phyloP scores from a whole-genome alignment of 2,329 filamentous ascomycete species.

The Elsinoe fawcettii region DNA sequence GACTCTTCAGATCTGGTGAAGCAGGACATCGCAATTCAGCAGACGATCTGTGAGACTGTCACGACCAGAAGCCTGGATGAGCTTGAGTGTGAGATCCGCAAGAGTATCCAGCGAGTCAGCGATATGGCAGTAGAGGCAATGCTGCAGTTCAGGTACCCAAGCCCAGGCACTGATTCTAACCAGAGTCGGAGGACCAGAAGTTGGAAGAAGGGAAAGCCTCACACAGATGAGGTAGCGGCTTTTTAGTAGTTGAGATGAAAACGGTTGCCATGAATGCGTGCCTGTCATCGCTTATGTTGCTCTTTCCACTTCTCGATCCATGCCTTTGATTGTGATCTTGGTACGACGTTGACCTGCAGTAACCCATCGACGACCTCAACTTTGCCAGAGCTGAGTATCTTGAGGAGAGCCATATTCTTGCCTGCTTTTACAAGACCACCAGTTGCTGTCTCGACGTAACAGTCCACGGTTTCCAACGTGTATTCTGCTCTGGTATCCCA shows the following conservation, averaged over 20 bases:
- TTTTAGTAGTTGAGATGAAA: neutral
- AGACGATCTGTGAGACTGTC: neutral
- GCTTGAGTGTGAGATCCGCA: conserved; percentile 5
- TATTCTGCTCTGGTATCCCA: conserved; percentile 73
- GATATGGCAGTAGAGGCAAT: conserved; percentile 7
- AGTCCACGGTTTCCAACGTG: conserved; percentile 60
- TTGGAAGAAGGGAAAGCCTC: neutral
- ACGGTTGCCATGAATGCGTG: too few species aligned
- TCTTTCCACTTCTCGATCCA: conserved; percentile 84
- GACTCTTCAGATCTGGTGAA: neutral
- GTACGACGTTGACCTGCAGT: conserved; percentile 74
- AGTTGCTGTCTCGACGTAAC: conserved; percentile 74
- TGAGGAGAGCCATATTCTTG: conserved; percentile 69
- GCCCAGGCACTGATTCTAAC: neutral
- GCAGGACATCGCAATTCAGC: neutral
- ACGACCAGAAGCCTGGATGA: neutral
- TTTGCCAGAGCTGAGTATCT: conserved; percentile 66
- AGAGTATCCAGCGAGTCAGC: neutral
- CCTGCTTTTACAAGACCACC: conserved; percentile 85
- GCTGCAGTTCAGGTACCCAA: neutral
- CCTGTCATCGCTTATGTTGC: conserved; percentile 39
- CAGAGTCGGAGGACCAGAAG: neutral
- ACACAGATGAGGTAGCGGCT: neutral
- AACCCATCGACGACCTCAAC: conserved; percentile 84
- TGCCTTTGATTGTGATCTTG: conserved; percentile 56